Percentiles rank a stretch among this genome's conserved stretches.
phyloP scores from a whole-genome alignment of 441 rosid species.

The Syzygium syzygioides region DNA sequence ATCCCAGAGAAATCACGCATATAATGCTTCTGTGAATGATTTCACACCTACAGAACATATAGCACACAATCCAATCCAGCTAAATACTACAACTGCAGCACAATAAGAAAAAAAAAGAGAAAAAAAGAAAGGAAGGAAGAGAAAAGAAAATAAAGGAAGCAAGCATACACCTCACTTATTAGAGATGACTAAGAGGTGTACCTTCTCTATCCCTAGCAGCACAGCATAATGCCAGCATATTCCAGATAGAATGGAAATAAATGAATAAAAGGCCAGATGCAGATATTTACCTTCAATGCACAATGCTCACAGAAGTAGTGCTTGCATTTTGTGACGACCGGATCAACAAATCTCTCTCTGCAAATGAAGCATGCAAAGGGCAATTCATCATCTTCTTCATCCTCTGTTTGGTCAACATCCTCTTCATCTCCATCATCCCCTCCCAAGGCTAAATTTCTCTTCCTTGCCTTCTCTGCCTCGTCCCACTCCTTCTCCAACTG shows the following conservation, averaged over 20 bases:
- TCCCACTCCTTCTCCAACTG: constrained; percentile 91
- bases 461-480: constrained; percentile 80
- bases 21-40: background rate
- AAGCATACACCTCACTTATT: background rate
- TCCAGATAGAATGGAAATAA: background rate
- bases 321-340: constrained; percentile 85
- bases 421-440: constrained; percentile 45
- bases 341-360: constrained; percentile 74
- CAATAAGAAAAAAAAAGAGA: background rate
- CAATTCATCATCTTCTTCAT: constrained; percentile 49
- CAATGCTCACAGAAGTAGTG: constrained; percentile 96
- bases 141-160: background rate
- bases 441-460: constrained; percentile 70
- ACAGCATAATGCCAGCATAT: background rate
- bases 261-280: background rate
- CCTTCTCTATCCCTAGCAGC: background rate
- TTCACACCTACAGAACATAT: background rate
- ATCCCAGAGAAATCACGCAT: background rate
- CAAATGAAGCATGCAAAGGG: constrained; percentile 93
- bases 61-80: background rate
- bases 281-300: constrained; percentile 58
- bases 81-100: background rate
- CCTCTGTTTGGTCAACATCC: constrained; percentile 13
- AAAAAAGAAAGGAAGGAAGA: background rate
- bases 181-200: background rate